Percentiles rank a stretch among this genome's conserved stretches.
Conservation (phyloP, 805 yeast species). For the Barnettozyma wickerhamii region DNA sequence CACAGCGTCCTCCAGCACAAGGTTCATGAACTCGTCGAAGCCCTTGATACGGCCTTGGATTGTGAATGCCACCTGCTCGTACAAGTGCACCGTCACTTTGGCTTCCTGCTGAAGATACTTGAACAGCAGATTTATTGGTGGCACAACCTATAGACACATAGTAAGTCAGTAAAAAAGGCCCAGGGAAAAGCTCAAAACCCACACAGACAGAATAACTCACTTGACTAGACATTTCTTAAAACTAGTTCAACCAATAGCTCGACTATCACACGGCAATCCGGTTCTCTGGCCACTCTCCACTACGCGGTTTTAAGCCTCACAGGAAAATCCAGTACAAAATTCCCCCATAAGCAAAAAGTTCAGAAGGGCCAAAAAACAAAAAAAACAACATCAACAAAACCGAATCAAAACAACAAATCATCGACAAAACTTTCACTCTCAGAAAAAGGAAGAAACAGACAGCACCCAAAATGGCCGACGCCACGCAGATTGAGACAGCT, state of each 20-base stretch:
- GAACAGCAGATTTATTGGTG: constrained; percentile 91
- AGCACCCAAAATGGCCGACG: constrained; percentile 1
- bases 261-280: too few relatives aligned
- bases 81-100: constrained; percentile 81
- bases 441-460: background rate
- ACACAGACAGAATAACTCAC: too few relatives aligned
- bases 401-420: background rate
- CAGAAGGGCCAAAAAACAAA: too few relatives aligned
- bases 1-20: constrained; percentile 54
- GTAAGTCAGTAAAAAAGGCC: constrained; percentile 12
- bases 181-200: too few relatives aligned
- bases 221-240: constrained; percentile 31
- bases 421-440: background rate
- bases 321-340: too few relatives aligned
- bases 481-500: constrained; percentile 21
- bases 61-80: constrained; percentile 73
- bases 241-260: too few relatives aligned
- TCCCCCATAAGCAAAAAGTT: too few relatives aligned
- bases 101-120: constrained; percentile 80
- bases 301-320: too few relatives aligned
- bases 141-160: constrained; percentile 51
- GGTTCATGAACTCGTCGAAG: constrained; percentile 96
- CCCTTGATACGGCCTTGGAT: constrained; percentile 86
- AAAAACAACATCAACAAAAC: too few relatives aligned
- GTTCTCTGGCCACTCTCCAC: too few relatives aligned